A percentile compares a stretch with the other conserved stretches of the same genome.
phyloP scores from a whole-genome alignment of 2,329 filamentous ascomycete species.

The Hortaea sp. region DNA sequence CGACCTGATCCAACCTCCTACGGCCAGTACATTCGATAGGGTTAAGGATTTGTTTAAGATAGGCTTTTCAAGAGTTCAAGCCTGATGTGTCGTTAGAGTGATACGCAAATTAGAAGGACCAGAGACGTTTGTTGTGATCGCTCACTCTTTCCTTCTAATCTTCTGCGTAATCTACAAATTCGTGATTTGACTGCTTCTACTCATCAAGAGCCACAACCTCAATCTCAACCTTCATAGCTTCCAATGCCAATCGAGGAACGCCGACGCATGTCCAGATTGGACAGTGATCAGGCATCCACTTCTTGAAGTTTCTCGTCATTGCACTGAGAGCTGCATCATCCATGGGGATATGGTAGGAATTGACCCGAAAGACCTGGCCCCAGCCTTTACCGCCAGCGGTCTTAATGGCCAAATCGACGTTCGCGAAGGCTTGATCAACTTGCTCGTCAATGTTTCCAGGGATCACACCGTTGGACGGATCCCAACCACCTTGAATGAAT shows the following conservation, averaged over 20 bases:
- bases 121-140: too few species aligned
- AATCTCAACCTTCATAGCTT: constrained; percentile 49
- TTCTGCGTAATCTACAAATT: too few species aligned
- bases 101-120: too few species aligned
- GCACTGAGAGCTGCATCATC: constrained; percentile 20
- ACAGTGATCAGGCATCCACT: constrained; percentile 43
- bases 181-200: background rate
- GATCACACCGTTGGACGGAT: constrained; percentile 16
- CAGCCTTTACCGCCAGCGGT: constrained; percentile 48
- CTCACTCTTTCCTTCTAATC: too few species aligned
- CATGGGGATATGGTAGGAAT: constrained; percentile 17
- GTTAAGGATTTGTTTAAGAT: too few species aligned
- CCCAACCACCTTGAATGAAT: constrained; percentile 24
- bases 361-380: constrained; percentile 39
- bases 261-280: constrained; percentile 47
- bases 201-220: constrained; percentile 34
- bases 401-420: constrained; percentile 44
- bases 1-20: too few species aligned
- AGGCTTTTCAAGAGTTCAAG: too few species aligned
- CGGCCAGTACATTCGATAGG: too few species aligned
- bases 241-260: constrained; percentile 37
- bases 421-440: constrained; percentile 42
- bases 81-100: too few species aligned
- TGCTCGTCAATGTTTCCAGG: constrained; percentile 18
- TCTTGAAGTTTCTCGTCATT: constrained; percentile 40